Evolutionary conservation across 2,329 filamentous ascomycete genomes (phyloP), one percentile per base, ranked within the genome.

Genomic region (Neofusicoccum cordaticola): DNA sequence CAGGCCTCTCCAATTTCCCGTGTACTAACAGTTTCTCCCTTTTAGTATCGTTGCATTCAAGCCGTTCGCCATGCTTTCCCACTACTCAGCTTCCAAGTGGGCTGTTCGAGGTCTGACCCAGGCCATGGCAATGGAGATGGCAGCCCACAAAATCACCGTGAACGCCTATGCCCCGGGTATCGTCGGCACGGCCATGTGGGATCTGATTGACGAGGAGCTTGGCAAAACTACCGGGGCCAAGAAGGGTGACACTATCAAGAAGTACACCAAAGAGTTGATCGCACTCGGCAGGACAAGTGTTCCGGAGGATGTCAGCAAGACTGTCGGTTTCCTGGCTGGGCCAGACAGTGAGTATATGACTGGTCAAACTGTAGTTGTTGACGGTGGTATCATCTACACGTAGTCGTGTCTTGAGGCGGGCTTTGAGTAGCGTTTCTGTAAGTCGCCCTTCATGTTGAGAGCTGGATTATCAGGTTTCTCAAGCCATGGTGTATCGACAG

Each of bases 161-260:
- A 90, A 90, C 68, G 83, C 84, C 0, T 90, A 90, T 69, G 87
- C 86, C 0, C 88, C 88, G 0, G 88, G 88, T 0, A 88, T 90
- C 53, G 86, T 90, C 0, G 86, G 83, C 0, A 90, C 87, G 0
- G 78, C 80, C 0, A 90, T 90, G 87, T 90, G 88, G 88, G 87
- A 90, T 51, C 71, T 85, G 2, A 89, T 90, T 62, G 88, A 90
- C 66, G 83, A 85, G 67, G 83, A 83, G 65, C 67, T 89, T 37
- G 85, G 82, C 0, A 80, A 84, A 71, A 80, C 80, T 64, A 79
- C 75, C 1, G 86, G 84, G 0, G 76, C 78, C 0, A 75, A 80
- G 69, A 84, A 81, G 68, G 84, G 84, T 2, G 81, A 84, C 27
- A 83, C 81, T 2, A 84, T 88, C 63, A 82, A 83, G 71, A 84